phyloP scores from a whole-genome alignment of 2,329 filamentous ascomycete genomes.

The Chrysoporthe cubensis region DNA sequence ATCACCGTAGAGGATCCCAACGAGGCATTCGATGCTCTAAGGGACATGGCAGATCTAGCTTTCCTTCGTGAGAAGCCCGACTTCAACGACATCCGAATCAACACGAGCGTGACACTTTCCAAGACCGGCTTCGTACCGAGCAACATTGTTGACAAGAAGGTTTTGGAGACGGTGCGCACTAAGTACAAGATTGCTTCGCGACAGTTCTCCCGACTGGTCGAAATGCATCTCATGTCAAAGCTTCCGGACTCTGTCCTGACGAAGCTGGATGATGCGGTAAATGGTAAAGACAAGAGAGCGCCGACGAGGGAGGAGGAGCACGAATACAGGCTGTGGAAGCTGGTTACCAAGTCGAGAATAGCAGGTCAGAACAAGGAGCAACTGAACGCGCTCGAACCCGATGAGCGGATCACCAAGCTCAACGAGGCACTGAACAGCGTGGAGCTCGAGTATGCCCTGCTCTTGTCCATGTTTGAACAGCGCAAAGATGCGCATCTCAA shows the following conservation, averaged over 20 bases:
- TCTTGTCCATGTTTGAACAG: slow-evolving; percentile 57
- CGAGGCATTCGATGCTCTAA: slow-evolving; percentile 79
- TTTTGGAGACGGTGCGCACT: slow-evolving; percentile 60
- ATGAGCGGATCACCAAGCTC: slow-evolving; percentile 73
- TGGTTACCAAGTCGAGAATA: slow-evolving; percentile 77
- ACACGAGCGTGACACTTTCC: slow-evolving; percentile 55
- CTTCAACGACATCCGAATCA: slow-evolving; percentile 56
- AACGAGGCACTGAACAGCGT: slow-evolving; percentile 70
- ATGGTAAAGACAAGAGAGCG: slow-evolving; percentile 37
- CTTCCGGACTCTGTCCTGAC: slow-evolving; percentile 59
- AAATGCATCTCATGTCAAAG: slow-evolving; percentile 73
- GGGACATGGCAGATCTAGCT: slow-evolving; percentile 73
- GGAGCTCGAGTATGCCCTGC: slow-evolving; percentile 72
- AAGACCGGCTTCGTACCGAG: slow-evolving; percentile 50
- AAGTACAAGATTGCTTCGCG: slow-evolving; percentile 73
- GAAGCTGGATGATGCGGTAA: slow-evolving; percentile 44
- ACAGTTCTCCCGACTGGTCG: slow-evolving; percentile 76
- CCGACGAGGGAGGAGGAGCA: slow-evolving; percentile 61
- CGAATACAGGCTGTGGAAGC: slow-evolving; percentile 70
- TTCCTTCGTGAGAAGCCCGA: slow-evolving; percentile 64
- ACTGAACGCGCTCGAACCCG: slow-evolving; percentile 69
- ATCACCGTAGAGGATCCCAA: slow-evolving; percentile 95
- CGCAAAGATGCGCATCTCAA: slow-evolving; percentile 41
- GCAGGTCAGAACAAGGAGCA: slow-evolving; percentile 75
- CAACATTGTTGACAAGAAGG: slow-evolving; percentile 61